Conservation (phyloP, 441 rosid species). For the Mallotus japonicus region DNA sequence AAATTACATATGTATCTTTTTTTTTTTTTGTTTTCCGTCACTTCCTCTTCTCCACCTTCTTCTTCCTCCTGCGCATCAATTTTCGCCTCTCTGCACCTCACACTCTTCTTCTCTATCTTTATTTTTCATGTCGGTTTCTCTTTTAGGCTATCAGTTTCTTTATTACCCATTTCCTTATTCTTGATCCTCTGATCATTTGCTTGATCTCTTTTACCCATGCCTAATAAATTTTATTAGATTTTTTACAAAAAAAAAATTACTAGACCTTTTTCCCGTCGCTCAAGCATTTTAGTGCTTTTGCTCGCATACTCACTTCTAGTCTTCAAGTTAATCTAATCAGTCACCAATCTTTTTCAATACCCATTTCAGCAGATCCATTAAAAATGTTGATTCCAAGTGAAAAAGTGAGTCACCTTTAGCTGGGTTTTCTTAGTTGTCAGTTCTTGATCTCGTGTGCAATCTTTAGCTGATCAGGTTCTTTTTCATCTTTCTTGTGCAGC, state of each 20-base stretch:
- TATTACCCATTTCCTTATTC: neutral
- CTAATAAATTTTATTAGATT: neutral
- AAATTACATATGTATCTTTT: too few relatives aligned
- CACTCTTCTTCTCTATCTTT: neutral
- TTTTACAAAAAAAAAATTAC: too few relatives aligned
- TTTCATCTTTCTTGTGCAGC: slow-evolving; percentile 17
- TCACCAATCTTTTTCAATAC: neutral
- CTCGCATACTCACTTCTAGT: neutral
- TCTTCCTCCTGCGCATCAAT: neutral
- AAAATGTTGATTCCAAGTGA: slow-evolving; percentile 52
- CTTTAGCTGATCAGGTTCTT: slow-evolving; percentile 13
- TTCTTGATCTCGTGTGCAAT: slow-evolving; percentile 18
- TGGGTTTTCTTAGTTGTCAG: slow-evolving; percentile 1
- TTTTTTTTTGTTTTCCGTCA: too few relatives aligned
- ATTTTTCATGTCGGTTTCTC: neutral
- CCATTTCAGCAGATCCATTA: neutral
- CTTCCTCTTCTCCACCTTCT: neutral
- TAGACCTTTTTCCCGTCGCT: neutral
- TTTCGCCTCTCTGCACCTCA: slow-evolving; percentile 18
- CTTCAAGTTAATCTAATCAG: neutral
- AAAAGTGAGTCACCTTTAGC: slow-evolving; percentile 40
- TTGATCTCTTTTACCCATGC: neutral
- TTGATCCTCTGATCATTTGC: neutral
- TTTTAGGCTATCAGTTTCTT: neutral
- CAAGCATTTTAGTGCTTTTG: neutral